Evolutionary conservation across 768 basidiomycete species (phyloP).

Genomic region (Candolleomyces efflorescens): DNA sequence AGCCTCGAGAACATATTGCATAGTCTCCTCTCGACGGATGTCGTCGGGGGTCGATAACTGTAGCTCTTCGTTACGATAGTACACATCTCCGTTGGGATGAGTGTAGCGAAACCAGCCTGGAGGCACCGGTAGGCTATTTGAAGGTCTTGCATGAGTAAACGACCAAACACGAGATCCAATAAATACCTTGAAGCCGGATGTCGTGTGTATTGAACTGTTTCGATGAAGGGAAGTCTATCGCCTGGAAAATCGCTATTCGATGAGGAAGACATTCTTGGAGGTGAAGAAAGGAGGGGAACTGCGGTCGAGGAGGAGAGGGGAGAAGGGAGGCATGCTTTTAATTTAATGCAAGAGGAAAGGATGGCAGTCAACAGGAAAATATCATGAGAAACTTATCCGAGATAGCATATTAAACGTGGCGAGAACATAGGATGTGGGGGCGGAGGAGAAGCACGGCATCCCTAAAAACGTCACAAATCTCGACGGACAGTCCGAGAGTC

Average conservation of each 20-base stretch:
- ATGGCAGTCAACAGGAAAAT: neutral
- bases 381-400: constrained; percentile 2
- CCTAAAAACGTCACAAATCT: neutral
- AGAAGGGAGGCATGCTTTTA: constrained; percentile 1
- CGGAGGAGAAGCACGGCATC: neutral
- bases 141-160: neutral
- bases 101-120: constrained; percentile 29
- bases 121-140: constrained; percentile 1
- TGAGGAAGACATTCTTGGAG: neutral
- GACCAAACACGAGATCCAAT: neutral
- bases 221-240: constrained; percentile 7
- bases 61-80: constrained; percentile 33
- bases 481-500: neutral
- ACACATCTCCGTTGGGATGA: constrained; percentile 44
- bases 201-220: constrained; percentile 7
- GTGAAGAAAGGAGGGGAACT: neutral
- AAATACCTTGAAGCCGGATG: neutral
- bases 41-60: constrained; percentile 38
- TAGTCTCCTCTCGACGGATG: constrained; percentile 28
- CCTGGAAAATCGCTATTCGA: neutral
- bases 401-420: neutral
- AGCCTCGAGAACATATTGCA: constrained; percentile 29
- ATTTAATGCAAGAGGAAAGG: constrained; percentile 2
- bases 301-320: constrained; percentile 2
- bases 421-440: neutral